These are phyloP conservation scores for Nitzschia palea DNA, from an alignment of 108 stramenopile genomes.

Conservation along the genomic window DNA sequence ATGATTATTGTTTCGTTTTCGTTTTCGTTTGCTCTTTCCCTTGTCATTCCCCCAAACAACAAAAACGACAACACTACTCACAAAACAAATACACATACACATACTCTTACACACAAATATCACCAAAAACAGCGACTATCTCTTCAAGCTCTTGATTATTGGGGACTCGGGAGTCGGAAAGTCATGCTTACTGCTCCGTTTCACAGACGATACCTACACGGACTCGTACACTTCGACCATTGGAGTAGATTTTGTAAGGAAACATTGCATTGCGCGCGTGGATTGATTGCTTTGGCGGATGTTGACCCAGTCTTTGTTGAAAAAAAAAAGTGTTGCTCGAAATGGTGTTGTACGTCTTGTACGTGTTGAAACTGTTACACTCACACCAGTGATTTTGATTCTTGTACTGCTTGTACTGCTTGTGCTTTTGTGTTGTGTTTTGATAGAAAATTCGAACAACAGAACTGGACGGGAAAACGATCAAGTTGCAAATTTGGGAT, in stretches of 20 bases:
- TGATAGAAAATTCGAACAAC: constrained; percentile 90
- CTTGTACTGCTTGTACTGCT: background rate
- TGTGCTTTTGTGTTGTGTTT: background rate
- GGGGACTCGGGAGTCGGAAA: constrained; percentile 96
- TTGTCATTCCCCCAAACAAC: too few relatives aligned
- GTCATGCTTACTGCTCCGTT: constrained; percentile 89
- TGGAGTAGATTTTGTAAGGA: constrained; percentile 93
- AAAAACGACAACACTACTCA: too few relatives aligned
- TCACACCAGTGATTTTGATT: background rate
- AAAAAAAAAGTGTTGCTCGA: too few relatives aligned
- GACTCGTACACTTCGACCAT: constrained; percentile 95
- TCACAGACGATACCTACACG: constrained; percentile 96
- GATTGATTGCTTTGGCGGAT: too few relatives aligned
- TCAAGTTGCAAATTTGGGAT: constrained; percentile 94
- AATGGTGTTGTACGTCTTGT: too few relatives aligned
- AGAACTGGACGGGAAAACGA: constrained; percentile 89
- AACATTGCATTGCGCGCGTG: too few relatives aligned
- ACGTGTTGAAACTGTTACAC: too few relatives aligned
- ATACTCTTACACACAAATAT: background rate
- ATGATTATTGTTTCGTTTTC: too few relatives aligned
- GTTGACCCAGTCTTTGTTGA: too few relatives aligned
- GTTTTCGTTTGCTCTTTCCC: too few relatives aligned
- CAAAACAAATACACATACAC: too few relatives aligned
- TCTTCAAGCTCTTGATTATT: constrained; percentile 94
- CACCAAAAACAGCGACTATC: constrained; percentile 67